Percentiles rank a stretch among this genome's conserved stretches.
Conservation (phyloP, 148 eudicot genomes). For the Heliamphora exappendiculata region DNA sequence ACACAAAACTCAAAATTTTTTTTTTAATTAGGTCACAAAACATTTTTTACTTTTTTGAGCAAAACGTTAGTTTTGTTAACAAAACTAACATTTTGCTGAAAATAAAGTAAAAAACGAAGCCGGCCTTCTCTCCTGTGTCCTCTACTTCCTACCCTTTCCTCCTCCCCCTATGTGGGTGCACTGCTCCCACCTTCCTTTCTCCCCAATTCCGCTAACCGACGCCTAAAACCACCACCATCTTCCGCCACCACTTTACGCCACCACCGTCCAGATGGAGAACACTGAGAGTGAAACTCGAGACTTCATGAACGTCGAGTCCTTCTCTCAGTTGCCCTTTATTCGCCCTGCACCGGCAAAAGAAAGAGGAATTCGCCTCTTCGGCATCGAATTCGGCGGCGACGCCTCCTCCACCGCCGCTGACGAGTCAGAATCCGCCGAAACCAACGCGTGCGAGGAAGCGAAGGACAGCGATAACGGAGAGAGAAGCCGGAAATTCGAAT, state of each 20-base stretch:
- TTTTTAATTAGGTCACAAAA: too few relatives aligned
- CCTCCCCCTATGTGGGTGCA: too few relatives aligned
- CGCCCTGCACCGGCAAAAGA: conserved; percentile 48
- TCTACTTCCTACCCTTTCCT: too few relatives aligned
- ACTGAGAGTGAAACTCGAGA: conserved; percentile 56
- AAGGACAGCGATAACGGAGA: conserved; percentile 14
- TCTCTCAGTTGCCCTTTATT: conserved; percentile 85
- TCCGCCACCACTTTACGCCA: neutral
- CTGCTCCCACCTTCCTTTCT: neutral
- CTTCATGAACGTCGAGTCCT: conserved; percentile 91
- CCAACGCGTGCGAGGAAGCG: neutral
- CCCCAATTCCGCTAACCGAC: neutral
- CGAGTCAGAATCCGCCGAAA: conserved; percentile 1
- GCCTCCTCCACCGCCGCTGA: neutral
- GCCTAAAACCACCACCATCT: neutral
- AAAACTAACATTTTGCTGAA: too few relatives aligned
- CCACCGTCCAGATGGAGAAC: conserved; percentile 42
- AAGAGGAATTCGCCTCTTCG: conserved; percentile 61
- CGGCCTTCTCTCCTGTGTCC: too few relatives aligned
- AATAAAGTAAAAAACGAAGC: too few relatives aligned
- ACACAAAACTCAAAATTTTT: too few relatives aligned
- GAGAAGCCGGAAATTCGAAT: conserved; percentile 62
- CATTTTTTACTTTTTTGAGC: too few relatives aligned
- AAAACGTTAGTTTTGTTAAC: too few relatives aligned
- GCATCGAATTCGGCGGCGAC: conserved; percentile 49